Evolutionary conservation across 305 asterid species (phyloP).

Genomic region (Solanum hybrid): DNA sequence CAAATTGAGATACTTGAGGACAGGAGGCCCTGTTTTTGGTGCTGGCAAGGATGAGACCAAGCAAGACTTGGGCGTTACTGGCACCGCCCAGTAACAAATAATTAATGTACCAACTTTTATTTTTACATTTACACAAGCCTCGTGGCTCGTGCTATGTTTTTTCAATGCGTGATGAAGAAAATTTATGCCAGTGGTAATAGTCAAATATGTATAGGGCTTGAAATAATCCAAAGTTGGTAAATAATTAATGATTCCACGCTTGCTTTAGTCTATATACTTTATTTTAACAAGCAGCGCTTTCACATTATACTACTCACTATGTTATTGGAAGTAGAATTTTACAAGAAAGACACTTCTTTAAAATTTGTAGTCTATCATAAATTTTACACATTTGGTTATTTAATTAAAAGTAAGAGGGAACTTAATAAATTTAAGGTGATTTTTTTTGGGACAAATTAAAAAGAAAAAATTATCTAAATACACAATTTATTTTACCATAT

Average conservation of each 20-base stretch:
- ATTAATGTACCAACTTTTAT: too few species aligned
- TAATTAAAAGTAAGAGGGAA: too few species aligned
- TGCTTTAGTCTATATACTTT: background rate
- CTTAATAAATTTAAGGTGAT: too few species aligned
- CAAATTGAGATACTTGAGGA: conserved; percentile 55
- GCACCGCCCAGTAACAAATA: conserved; percentile 34
- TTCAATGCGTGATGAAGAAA: background rate
- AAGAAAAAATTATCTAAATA: too few species aligned
- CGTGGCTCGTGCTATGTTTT: background rate
- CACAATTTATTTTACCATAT: too few species aligned
- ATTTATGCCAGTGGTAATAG: background rate
- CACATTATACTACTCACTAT: background rate
- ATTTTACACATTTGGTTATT: too few species aligned
- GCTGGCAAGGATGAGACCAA: conserved; percentile 58
- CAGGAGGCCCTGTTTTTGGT: conserved; percentile 79
- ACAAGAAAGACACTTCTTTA: background rate
- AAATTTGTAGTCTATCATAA: background rate
- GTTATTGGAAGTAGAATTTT: background rate
- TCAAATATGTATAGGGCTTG: background rate
- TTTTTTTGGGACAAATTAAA: too few species aligned
- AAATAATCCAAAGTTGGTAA: background rate
- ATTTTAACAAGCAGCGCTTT: background rate
- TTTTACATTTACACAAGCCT: background rate
- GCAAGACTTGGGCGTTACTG: conserved; percentile 60
- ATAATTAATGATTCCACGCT: background rate